phyloP scores from a whole-genome alignment of 495 filamentous ascomycete genomes.

The Tuber umbilicatum region DNA sequence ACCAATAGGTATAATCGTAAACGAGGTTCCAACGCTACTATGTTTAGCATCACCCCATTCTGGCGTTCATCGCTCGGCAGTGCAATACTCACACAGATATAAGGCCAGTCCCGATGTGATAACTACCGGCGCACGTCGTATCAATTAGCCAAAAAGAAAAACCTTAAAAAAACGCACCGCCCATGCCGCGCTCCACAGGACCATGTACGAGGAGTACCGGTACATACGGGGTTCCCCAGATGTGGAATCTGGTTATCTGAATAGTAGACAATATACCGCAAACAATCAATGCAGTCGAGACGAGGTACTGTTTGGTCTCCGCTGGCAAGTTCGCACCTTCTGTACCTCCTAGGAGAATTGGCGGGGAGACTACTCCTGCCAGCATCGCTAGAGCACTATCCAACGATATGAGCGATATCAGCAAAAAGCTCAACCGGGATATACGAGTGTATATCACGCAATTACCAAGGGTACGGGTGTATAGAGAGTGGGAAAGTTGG shows the following conservation, averaged over 20 bases:
- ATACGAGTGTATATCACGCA: neutral
- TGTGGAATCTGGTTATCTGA: constrained; percentile 80
- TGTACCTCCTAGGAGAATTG: constrained; percentile 64
- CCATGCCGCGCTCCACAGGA: neutral
- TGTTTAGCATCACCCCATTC: neutral
- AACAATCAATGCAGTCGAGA: constrained; percentile 83
- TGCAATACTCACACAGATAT: constrained; percentile 58
- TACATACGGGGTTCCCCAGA: constrained; percentile 64
- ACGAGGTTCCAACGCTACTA: constrained; percentile 64
- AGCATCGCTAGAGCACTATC: constrained; percentile 49
- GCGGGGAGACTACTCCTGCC: constrained; percentile 65
- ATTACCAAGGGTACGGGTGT: neutral
- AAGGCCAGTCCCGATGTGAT: constrained; percentile 80
- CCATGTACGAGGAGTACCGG: constrained; percentile 24
- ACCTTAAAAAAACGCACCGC: neutral
- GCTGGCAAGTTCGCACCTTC: constrained; percentile 59
- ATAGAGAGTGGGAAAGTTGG: neutral
- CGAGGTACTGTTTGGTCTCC: constrained; percentile 66
- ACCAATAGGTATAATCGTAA: constrained; percentile 80
- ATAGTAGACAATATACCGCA: constrained; percentile 71
- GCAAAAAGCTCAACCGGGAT: constrained; percentile 42
- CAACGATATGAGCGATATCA: constrained; percentile 41
- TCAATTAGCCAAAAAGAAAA: constrained; percentile 6
- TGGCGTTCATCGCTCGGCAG: neutral
- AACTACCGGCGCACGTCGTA: constrained; percentile 31